Evolutionary conservation across 2,329 filamentous ascomycete genomes (phyloP), one percentile per base, ranked within the genome.

Genomic region (Zalaria obscura): DNA sequence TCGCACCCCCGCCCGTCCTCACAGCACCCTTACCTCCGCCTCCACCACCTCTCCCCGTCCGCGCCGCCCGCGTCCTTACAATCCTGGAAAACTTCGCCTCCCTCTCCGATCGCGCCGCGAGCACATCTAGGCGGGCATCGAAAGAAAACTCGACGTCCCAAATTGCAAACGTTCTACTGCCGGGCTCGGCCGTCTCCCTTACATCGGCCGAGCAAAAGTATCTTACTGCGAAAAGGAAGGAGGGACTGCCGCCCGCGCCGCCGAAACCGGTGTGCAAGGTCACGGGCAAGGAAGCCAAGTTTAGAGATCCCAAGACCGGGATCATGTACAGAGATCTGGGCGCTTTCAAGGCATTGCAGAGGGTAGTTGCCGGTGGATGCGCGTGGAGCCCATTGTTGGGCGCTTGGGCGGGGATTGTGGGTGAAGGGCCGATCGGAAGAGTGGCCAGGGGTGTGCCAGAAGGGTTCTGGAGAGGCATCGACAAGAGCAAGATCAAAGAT

Each of bases 301-400:
- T 93, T 60, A 75, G 79, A 25, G 91, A 98, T 58, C 85, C 87
- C 0, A 73, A 75, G 50, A 96, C 89, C 0, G 83, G 84, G 0
- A 70, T 96, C 10, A 76, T 80, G 1, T 98, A 89, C 61, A 73
- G 76, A 48, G 89, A 89, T 56, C 68, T 76, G 35, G 75, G 80
- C 47, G 88, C 87, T 0, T 95, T 87, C 63, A 77, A 77, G 52
- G 79, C 93, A 58, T 81, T 96, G 36, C 80, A 84, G 53, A 76
- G 80, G 42, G 70, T 93, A 9, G 64, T 76, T 40, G 73, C 69
- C 1, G 82, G 85, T 35, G 78, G 84, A 36, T 88, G 87, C 58
- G 75, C 75, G 44, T 98, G 85, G 83, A 93, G 87, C 57, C 70
- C 69, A 27, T 68, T 91, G 50, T 62, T 93, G 27, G 87, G 84